Evolutionary conservation across 805 yeast species (phyloP), one percentile per base, ranked within the genome.

Genomic region (Metschnikowia hibisci): DNA sequence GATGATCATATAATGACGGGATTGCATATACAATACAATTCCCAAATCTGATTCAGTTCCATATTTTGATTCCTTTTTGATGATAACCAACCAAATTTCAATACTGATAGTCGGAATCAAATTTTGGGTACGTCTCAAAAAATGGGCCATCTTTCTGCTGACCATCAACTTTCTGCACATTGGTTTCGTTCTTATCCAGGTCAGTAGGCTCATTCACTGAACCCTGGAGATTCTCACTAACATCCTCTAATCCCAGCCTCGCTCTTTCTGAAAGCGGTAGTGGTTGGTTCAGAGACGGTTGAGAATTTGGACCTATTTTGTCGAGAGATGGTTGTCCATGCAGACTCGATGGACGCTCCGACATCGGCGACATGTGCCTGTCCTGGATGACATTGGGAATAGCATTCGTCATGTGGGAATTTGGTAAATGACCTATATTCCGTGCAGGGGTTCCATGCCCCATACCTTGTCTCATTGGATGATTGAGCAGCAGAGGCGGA

Each of bases 401-500:
- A 9, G 31, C 10, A 15, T 31, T 25, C n/a, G 36, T 15, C 26
- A 32, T 5, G 26, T 31, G 30, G 20, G 30, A 9, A 14, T 26
- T 25, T 26, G n/a, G 39, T 25, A 35, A 26, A 27, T 27, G 32
- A 16, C 14, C 13, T 16, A 35, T 35, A 15, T 27, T 35, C n/a
- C 32, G 39, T 30, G 31, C 15, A 5, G 39, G 14, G 11, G 27
- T 14, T 5, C 30, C 39, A 10, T 27, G 39, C 32, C 15, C 25
- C 47, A 42, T 42, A 10, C 44, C 48, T 26, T 47, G 50, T 27
- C 43, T 48, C 49, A 48, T 47, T 29, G 46, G 39, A 27, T 44
- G 45, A 32, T 43, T 49, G 27, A 43, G 47, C 44, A 23, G 46
- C 47, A 23, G 49, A 28, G 43, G 34, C 4, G 34, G 47, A 34